Evolutionary conservation across 352 stramenopile species (phyloP).

Genomic region (Pythium apleroticum): DNA sequence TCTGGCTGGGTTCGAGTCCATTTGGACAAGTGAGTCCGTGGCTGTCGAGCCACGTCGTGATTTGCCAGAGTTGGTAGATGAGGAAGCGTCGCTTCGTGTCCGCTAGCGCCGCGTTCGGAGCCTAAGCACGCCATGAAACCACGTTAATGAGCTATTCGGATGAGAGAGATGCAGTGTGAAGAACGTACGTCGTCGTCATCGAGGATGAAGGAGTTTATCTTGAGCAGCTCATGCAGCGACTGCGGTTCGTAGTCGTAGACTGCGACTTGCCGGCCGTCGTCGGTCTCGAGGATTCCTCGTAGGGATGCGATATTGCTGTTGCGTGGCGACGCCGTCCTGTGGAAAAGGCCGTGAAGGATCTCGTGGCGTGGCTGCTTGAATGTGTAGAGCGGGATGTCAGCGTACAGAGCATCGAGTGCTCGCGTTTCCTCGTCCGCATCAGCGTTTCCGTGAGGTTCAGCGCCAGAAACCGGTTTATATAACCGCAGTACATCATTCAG

Average conservation of each 20-base stretch:
- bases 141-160: no score
- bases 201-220: conserved; percentile 65
- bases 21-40: conserved; percentile 38
- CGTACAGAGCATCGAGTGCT: conserved; percentile 52
- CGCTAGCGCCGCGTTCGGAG: conserved; percentile 33
- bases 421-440: conserved; percentile 10
- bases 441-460: neutral
- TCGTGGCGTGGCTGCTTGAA: neutral
- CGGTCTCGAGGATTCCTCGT: conserved; percentile 34
- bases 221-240: conserved; percentile 68
- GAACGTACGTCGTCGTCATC: conserved; percentile 36
- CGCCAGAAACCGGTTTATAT: neutral
- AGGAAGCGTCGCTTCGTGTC: conserved; percentile 71
- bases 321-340: conserved; percentile 28
- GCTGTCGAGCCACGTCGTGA: conserved; percentile 49
- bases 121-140: conserved; percentile 5
- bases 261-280: conserved; percentile 28
- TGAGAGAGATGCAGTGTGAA: no score
- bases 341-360: conserved; percentile 24
- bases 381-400: conserved; percentile 45
- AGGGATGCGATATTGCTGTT: conserved; percentile 38
- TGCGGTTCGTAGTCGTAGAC: conserved; percentile 71
- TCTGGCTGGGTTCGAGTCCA: conserved; percentile 38
- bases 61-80: conserved; percentile 56
- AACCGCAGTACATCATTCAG: conserved; percentile 28